Percentiles rank a stretch among this genome's conserved stretches.
Conservation (phyloP, 805 yeast species). For the Scheffersomyces amazonensis region DNA sequence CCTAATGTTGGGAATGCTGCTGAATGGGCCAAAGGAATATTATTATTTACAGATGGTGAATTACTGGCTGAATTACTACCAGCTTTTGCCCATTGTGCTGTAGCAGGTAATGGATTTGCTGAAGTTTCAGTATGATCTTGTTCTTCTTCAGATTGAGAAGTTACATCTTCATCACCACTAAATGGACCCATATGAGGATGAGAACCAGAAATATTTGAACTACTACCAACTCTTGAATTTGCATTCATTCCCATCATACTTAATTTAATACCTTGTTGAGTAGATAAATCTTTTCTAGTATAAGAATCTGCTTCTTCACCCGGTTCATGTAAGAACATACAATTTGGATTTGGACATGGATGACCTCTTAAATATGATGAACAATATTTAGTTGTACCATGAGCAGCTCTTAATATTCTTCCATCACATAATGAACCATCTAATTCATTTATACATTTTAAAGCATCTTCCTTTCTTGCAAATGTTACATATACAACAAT, state of each 20-base stretch:
- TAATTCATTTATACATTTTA: slow-evolving; percentile 85
- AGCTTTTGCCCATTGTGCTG: slow-evolving; percentile 61
- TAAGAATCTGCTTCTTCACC: slow-evolving; percentile 99
- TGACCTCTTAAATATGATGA: slow-evolving; percentile 94
- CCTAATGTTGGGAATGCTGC: slow-evolving; percentile 63
- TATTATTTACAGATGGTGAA: slow-evolving; percentile 36
- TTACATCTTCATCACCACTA: slow-evolving; percentile 15
- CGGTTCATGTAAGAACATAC: slow-evolving; percentile 98
- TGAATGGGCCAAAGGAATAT: slow-evolving; percentile 40
- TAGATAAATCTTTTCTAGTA: slow-evolving; percentile 82
- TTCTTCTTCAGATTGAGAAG: slow-evolving; percentile 6
- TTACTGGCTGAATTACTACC: slow-evolving; percentile 20
- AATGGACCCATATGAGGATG: slow-evolving; percentile 10
- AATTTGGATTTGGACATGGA: slow-evolving; percentile 96
- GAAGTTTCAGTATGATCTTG: slow-evolving; percentile 12
- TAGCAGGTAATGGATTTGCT: slow-evolving; percentile 59
- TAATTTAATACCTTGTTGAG: slow-evolving; percentile 67
- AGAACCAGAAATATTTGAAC: slow-evolving; percentile 8
- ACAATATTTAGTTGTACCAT: slow-evolving; percentile 98
- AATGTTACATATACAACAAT: slow-evolving; percentile 96
- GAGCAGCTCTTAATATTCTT: slow-evolving; percentile 85
- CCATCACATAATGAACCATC: slow-evolving; percentile 95
- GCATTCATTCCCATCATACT: slow-evolving; percentile 38
- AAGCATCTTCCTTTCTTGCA: slow-evolving; percentile 91
- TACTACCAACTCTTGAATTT: slow-evolving; percentile 11